Evolutionary conservation across 441 rosid species (phyloP), one percentile per base, ranked within the genome.

Genomic region (Gossypium schwendimanii): DNA sequence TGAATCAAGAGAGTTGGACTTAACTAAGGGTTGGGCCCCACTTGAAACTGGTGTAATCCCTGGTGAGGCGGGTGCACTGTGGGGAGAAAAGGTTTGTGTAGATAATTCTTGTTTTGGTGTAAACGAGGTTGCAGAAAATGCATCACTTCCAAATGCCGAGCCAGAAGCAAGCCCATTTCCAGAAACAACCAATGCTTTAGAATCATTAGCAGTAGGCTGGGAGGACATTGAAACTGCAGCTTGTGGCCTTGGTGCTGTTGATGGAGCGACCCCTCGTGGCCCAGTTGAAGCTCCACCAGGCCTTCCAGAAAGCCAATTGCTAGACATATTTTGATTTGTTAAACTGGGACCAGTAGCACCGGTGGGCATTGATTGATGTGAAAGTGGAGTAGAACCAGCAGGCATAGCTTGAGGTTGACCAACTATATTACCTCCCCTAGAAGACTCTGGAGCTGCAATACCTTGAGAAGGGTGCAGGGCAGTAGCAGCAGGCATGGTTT

Each of bases 1-100:
- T 8, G 92, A 86, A 78, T 94, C 93, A 24, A 86, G 86, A 50
- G 91, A 77, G 75, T 75, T 87, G 79, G 91, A 77, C 81, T 85
- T 92, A 65, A 75, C 84, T 9, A 88, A 59, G 75, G 88, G 85
- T 70, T 89, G 94, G 58, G 77, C 67, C 21, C 81, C 83, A 69
- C 78, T 77, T 14, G 90, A 84, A 75, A 76, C 81, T 21, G 90
- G 90, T 76, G 78, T 83, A 53, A 77, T 74, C 44, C 85, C 79
- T 65, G 92, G 75, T 33, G 82, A 54, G 62, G 82, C 60, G 70
- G 89, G 72, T 66, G 79, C 59, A 78, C 82, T 79, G 64, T 77
- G 69, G 49, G 89, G 76, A 57, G 90, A 81, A 84, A 65, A 77
- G 73, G 81, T 63, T 66, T 79, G 69, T 75, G 52, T 71, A 15